Conservation (phyloP, 495 filamentous ascomycete genomes). For the Neurospora sp. region DNA sequence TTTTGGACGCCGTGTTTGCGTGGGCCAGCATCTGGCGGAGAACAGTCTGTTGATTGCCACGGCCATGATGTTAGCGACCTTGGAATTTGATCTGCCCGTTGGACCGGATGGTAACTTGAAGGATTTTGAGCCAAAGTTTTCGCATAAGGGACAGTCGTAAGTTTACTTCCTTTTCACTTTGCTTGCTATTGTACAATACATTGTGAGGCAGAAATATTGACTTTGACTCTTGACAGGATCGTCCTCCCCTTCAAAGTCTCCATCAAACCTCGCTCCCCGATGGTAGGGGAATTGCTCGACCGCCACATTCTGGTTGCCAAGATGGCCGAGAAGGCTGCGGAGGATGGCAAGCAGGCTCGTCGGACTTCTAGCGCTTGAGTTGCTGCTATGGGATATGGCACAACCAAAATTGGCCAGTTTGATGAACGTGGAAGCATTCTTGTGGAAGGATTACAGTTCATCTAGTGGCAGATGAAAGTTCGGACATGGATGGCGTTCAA, state of each 20-base stretch:
- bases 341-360: background rate
- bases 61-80: conserved; percentile 18
- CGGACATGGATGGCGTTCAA: background rate
- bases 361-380: background rate
- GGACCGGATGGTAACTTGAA: conserved; percentile 13
- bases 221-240: conserved; percentile 1
- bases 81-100: conserved; percentile 21
- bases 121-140: conserved; percentile 21
- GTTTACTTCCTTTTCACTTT: background rate
- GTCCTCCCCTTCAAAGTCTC: conserved; percentile 14
- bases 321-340: background rate
- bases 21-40: conserved; percentile 20
- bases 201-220: no score
- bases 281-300: conserved; percentile 6
- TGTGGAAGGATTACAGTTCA: background rate
- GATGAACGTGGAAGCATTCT: background rate
- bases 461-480: background rate
- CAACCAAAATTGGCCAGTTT: background rate
- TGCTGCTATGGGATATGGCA: background rate
- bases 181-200: no score
- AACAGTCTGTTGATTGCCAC: conserved; percentile 21
- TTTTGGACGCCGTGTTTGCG: conserved; percentile 33
- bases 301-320: background rate
- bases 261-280: conserved; percentile 7
- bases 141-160: conserved; percentile 22